Conservation (phyloP, 31 red algal species). For the Odonthalia washingtoniensis region DNA sequence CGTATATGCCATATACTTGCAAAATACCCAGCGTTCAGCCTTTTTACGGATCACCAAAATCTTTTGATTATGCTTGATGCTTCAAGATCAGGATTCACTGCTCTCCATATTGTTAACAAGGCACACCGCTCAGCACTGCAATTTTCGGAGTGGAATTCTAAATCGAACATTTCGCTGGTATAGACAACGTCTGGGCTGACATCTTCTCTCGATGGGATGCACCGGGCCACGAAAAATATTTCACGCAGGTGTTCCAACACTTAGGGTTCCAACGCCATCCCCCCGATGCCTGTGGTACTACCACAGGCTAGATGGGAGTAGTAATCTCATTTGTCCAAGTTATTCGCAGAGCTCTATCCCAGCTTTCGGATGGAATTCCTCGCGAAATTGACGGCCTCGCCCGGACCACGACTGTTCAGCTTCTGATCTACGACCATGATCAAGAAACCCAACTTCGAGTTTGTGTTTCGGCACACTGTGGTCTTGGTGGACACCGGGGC, state of each 20-base stretch:
- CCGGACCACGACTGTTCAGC: not conserved
- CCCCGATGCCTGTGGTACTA: slow-evolving; percentile 1
- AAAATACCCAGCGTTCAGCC: slow-evolving; percentile 26
- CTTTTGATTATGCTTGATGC: slow-evolving; percentile 42
- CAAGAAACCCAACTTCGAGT: slow-evolving; percentile 43
- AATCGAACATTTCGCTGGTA: slow-evolving; percentile 38
- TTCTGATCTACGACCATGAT: slow-evolving; percentile 22
- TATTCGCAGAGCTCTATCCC: not conserved
- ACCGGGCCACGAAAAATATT: not conserved
- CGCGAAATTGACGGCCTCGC: not conserved
- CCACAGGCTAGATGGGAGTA: too few relatives aligned
- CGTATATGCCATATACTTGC: slow-evolving; percentile 49
- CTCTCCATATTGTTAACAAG: slow-evolving; percentile 47
- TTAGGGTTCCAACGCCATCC: slow-evolving; percentile 12
- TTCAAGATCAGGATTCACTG: slow-evolving; percentile 3
- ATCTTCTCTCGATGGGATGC: slow-evolving; percentile 46
- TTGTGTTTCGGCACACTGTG: slow-evolving; percentile 44
- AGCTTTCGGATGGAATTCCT: slow-evolving; percentile 8
- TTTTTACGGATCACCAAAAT: slow-evolving; percentile 60
- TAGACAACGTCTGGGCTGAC: slow-evolving; percentile 47
- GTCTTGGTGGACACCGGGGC: slow-evolving; percentile 42
- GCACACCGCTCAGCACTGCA: slow-evolving; percentile 41
- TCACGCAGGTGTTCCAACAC: slow-evolving; percentile 20
- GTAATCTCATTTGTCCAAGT: slow-evolving; percentile 37
- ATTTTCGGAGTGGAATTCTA: slow-evolving; percentile 50